Conservation (phyloP, 2,329 filamentous ascomycete species). For the Diplodia mutila region DNA sequence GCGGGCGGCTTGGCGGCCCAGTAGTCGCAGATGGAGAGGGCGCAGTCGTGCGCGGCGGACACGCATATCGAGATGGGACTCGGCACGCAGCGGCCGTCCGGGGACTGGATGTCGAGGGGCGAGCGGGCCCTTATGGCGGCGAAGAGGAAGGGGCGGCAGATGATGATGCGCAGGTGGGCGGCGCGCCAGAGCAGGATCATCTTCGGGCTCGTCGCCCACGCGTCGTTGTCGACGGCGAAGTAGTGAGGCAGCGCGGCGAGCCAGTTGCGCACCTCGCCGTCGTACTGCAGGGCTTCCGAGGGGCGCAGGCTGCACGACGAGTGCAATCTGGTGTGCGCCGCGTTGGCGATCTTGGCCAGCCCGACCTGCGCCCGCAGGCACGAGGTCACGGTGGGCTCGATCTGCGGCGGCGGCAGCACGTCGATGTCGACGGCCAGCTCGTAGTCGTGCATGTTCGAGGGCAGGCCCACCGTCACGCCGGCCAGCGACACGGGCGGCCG, state of each 20-base stretch:
- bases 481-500: slow-evolving; percentile 51
- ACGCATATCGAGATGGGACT: neutral
- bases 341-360: slow-evolving; percentile 2
- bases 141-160: slow-evolving; percentile 3
- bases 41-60: neutral
- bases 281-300: neutral
- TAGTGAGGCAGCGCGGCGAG: neutral
- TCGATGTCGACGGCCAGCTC: slow-evolving; percentile 7
- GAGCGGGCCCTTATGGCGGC: slow-evolving; percentile 5
- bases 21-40: neutral
- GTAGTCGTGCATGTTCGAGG: slow-evolving; percentile 50
- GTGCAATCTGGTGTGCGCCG: neutral
- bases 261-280: neutral
- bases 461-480: slow-evolving; percentile 49
- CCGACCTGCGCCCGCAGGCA: slow-evolving; percentile 7
- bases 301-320: neutral
- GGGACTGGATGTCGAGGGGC: neutral
- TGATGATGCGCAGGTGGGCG: slow-evolving; percentile 2
- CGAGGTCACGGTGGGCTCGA: neutral
- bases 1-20: neutral
- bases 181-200: slow-evolving; percentile 11
- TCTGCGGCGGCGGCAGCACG: neutral
- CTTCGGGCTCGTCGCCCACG: neutral
- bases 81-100: neutral
- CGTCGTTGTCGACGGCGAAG: neutral